Conservation (phyloP, 148 eudicot genomes). For the Linanthus parryae region DNA sequence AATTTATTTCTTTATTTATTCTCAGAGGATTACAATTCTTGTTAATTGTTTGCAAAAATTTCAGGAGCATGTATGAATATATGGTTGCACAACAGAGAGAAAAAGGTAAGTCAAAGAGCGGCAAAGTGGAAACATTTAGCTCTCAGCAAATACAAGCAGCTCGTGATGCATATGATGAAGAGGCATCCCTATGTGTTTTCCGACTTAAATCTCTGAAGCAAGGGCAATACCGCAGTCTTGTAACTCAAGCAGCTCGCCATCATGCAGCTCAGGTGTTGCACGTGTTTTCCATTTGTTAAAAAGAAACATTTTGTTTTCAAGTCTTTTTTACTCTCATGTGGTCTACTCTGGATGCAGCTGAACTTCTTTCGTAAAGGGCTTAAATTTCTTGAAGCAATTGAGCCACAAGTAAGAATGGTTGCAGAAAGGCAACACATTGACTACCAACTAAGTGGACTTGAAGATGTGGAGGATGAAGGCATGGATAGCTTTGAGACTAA, state of each 20-base stretch:
- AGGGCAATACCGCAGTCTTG: slow-evolving; percentile 90
- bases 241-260: slow-evolving; percentile 98
- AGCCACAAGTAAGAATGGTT: slow-evolving; percentile 52
- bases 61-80: slow-evolving; percentile 67
- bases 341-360: slow-evolving; percentile 42
- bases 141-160: slow-evolving; percentile 66
- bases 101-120: slow-evolving; percentile 70
- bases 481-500: slow-evolving; percentile 46
- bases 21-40: slow-evolving; percentile 10
- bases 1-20: no score
- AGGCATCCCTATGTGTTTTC: slow-evolving; percentile 80
- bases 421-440: slow-evolving; percentile 89
- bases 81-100: slow-evolving; percentile 68
- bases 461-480: slow-evolving; percentile 57
- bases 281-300: background rate
- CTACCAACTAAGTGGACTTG: slow-evolving; percentile 59
- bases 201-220: slow-evolving; percentile 88
- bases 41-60: slow-evolving; percentile 19
- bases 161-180: slow-evolving; percentile 81
- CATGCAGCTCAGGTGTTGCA: slow-evolving; percentile 94
- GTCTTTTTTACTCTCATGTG: slow-evolving; percentile 6
- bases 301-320: background rate
- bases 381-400: slow-evolving; percentile 75
- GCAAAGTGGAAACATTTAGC: slow-evolving; percentile 64
- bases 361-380: slow-evolving; percentile 87